A percentile compares a stretch with the other conserved stretches of the same genome.
Evolutionary conservation across 495 filamentous ascomycete species (phyloP).

Genomic region (Thozetella sp.): DNA sequence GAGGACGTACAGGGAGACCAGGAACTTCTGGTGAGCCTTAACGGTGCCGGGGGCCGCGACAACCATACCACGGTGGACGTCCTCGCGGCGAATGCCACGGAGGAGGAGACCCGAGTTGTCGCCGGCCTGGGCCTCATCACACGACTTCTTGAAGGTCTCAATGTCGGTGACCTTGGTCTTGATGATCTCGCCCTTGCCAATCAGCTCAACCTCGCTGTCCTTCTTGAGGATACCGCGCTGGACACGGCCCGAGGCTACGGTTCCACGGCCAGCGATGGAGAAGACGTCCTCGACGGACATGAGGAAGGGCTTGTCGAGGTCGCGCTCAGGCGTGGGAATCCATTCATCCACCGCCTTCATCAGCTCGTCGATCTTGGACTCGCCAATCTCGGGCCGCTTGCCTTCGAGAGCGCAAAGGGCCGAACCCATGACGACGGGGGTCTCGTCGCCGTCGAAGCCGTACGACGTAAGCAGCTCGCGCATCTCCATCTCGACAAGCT

Average conservation of each 20-base stretch:
- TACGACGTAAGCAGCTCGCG: constrained; percentile 90
- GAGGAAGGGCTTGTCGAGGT: constrained; percentile 94
- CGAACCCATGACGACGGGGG: constrained; percentile 94
- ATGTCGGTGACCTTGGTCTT: constrained; percentile 99
- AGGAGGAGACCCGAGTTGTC: constrained; percentile 99
- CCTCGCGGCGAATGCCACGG: constrained; percentile 92
- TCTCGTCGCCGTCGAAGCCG: constrained; percentile 97
- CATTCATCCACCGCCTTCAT: constrained; percentile 89
- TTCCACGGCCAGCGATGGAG: constrained; percentile 96
- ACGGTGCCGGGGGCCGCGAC: constrained; percentile 74
- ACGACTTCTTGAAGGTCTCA: constrained; percentile 99
- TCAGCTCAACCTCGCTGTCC: constrained; percentile 89
- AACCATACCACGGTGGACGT: constrained; percentile 93
- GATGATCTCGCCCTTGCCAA: constrained; percentile 81
- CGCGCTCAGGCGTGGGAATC: constrained; percentile 93
- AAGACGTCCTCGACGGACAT: constrained; percentile 99
- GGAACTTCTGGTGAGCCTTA: constrained; percentile 85
- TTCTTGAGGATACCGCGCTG: constrained; percentile 93
- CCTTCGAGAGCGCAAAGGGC: constrained; percentile 93
- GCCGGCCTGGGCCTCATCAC: constrained; percentile 88
- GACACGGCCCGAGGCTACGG: constrained; percentile 93
- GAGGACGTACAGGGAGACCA: constrained; percentile 94
- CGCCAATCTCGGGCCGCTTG: constrained; percentile 84
- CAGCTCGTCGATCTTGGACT: constrained; percentile 82
- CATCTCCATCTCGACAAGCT: constrained; percentile 99